Base-by-base conservation (phyloP, 768 basidiomycete species). In the Termitomyces sp. region DNA sequence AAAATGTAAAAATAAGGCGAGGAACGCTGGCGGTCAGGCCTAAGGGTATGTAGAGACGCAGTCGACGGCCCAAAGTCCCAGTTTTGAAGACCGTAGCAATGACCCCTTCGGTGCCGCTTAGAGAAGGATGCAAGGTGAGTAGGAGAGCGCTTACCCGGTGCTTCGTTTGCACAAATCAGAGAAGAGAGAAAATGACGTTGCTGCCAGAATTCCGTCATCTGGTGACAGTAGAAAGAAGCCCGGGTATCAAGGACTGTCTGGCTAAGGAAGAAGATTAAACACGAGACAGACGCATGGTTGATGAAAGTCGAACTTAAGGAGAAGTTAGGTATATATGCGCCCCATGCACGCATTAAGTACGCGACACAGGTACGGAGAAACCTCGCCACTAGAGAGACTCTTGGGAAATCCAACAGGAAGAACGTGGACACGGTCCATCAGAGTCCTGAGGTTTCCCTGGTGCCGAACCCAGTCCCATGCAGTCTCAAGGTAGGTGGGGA, bases 161-260 rank as follows among this genome's bases (percentile, higher is more conserved):
- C 36, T 60, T 65, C 61, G 18, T 52, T 46, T 48, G n/a, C 22
- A 49, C 36, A 15, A 45, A 36, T 20, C 44, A 54, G 15, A 55
- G 24, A 48, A 52, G 35, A 60, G 49, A 48, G 54, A 49, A 33
- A 33, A 32, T 50, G 40, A 49, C 48, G 40, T 16, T 28, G 32
- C 51, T 49, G 46, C 39, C 49, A 59, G 28, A 20, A 22, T 61
- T 57, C 51, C 42, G 59, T 63, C 35, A 54, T 60, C 20, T 58
- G 44, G 3, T 56, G 53, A 64, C 35, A 48, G 4, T n/a, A 24
- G 9, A 28, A 46, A 45, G 50, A 56, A 36, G 33, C 48, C 63
- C 59, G 63, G 33, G 16, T 55, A 50, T 58, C 59, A 50, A 58
- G 58, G 58, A 54, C 39, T 53, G 28, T 18, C 32, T 33, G 53